A percentile compares a stretch with the other conserved stretches of the same genome.
phyloP scores from a whole-genome alignment of 2,329 filamentous ascomycete genomes.

The Fusarium proliferatum region DNA sequence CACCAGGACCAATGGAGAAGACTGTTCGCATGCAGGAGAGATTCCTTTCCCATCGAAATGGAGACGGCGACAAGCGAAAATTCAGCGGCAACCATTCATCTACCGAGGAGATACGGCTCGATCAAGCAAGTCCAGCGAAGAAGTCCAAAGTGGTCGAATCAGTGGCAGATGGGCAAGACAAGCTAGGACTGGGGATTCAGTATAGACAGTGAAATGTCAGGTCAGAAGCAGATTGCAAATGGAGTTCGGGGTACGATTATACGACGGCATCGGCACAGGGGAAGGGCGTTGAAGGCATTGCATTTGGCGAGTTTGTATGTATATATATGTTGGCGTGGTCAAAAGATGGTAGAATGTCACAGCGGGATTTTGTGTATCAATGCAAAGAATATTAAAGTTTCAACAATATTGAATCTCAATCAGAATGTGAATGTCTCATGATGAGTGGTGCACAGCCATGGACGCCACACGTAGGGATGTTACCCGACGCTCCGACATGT shows the following conservation, averaged over 20 bases:
- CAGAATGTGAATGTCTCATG: conserved; percentile 2
- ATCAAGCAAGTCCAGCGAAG: conserved; percentile 61
- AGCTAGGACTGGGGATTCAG: conserved; percentile 65
- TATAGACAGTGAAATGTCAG: conserved; percentile 49
- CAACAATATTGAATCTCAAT: not conserved
- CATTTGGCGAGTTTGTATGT: not conserved
- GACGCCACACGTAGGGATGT: conserved; percentile 14
- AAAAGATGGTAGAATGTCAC: not conserved
- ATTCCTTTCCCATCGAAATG: conserved; percentile 59
- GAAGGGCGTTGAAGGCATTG: conserved; percentile 18
- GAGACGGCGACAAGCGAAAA: conserved; percentile 63
- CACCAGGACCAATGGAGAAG: conserved; percentile 57
- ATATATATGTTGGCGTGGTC: not conserved
- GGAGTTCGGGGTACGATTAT: conserved; percentile 33
- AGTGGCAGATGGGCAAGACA: conserved; percentile 51
- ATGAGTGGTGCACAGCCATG: conserved; percentile 1
- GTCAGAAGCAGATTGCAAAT: conserved; percentile 10
- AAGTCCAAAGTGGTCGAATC: conserved; percentile 59
- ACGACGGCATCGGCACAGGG: conserved; percentile 19
- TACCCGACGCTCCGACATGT: conserved; percentile 21
- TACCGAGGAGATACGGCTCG: conserved; percentile 49
- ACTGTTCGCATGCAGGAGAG: conserved; percentile 63
- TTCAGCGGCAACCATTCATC: conserved; percentile 50
- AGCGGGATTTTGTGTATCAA: not conserved
- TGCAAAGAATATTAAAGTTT: not conserved